Base-by-base conservation (phyloP, 1,139 yeast genomes). In the Suzukiozyma palmioleophila region DNA sequence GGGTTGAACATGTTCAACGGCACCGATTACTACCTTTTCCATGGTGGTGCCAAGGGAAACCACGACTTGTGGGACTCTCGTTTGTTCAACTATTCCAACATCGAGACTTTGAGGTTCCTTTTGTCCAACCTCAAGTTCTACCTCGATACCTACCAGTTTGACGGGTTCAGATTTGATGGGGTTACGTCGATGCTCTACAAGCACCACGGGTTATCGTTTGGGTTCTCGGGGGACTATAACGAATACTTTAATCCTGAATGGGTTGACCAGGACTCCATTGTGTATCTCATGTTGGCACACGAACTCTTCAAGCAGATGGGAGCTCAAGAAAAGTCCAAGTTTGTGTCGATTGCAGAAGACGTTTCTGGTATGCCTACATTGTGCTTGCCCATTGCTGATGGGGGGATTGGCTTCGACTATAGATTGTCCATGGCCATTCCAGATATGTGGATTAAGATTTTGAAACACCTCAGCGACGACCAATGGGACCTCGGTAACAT, bases 301-400 rank as follows among this genome's bases (percentile, higher is more conserved):
- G 76, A 78, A 50, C 65, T 92, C 53, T 75, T 92, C 49, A 71
- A 67, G 34, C 75, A 78, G 48, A 65, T 82, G 48, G 63, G 74
- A 8, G 56, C 68, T 11, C 40, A 49, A 12, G 65, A 67, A 36
- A 49, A 56, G 32, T 53, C 64, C 35, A 68, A 69, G 40, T 80
- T 85, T 49, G 76, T 85, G 12, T 80, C 96, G 1, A 86, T 92
- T 51, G 97, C 97, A 2, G 98, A 92, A 61, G 98, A 92, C 60
- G 98, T 92, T 37, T 83, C 94, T 39, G 98, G 98, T 12, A 92
- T 92, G 86, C 98, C 98, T 27, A 88, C 97, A 0, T 68, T 92
- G 39, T 90, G 97, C 62, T 63, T 87, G 37, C 82, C 94, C 8
- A 73, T 87, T 35, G 43, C 53, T 0, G 59, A 68, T 27, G 97